These are phyloP conservation scores for Cyphellophora europaea DNA, from an alignment of 2,329 filamentous ascomycete species.

Conservation along the genomic window DNA sequence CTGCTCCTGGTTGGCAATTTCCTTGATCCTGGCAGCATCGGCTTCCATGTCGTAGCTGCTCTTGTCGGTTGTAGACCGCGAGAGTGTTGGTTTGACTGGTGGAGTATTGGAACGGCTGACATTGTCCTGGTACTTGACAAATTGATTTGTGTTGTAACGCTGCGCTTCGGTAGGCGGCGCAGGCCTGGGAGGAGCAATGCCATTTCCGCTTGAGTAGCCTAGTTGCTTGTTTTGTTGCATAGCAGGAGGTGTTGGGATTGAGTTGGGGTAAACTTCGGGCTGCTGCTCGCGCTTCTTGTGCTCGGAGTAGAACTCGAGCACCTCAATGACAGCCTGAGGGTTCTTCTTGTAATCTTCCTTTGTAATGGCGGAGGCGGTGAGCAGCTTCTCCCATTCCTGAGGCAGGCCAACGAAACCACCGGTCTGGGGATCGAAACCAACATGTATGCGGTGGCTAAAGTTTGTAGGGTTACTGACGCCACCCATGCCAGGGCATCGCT, in stretches of 20 bases:
- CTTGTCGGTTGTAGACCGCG: constrained; percentile 38
- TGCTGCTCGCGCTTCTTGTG: constrained; percentile 57
- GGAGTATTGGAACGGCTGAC: constrained; percentile 22
- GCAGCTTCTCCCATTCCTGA: constrained; percentile 90
- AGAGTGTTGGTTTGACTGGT: constrained; percentile 46
- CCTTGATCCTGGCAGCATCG: constrained; percentile 38
- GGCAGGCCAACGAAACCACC: constrained; percentile 92
- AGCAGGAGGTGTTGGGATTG: constrained; percentile 51
- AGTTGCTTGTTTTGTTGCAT: constrained; percentile 52
- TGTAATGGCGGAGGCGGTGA: constrained; percentile 93
- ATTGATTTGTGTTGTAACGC: constrained; percentile 35
- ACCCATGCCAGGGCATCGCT: constrained; percentile 92
- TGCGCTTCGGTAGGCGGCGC: constrained; percentile 44
- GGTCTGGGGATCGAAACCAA: constrained; percentile 91
- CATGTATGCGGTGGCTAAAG: constrained; percentile 93
- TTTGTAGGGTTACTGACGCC: constrained; percentile 98
- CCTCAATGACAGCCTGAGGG: constrained; percentile 66
- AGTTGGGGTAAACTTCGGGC: constrained; percentile 48
- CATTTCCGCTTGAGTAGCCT: constrained; percentile 43
- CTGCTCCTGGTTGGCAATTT: constrained; percentile 47
- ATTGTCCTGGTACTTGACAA: constrained; percentile 19
- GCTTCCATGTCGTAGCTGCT: constrained; percentile 29
- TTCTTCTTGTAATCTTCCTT: constrained; percentile 99
- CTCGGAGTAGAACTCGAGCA: constrained; percentile 60
- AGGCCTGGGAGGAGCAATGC: constrained; percentile 61